Conservation (phyloP, 345 rosid genomes). For the Raphanus raphanistrum region DNA sequence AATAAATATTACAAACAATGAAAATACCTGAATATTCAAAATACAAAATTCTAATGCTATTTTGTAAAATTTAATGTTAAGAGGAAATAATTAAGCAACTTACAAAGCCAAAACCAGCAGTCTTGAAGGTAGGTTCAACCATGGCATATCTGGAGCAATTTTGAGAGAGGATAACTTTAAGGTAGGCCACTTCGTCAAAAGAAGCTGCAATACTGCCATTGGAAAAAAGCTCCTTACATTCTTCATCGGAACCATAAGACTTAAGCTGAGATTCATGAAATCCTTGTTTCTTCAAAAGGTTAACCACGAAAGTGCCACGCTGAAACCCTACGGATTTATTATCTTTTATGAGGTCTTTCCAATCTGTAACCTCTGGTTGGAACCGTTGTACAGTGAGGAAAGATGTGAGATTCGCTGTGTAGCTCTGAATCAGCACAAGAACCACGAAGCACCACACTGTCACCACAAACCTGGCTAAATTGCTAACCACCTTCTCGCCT, state of each 20-base stretch:
- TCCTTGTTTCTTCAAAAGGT: not conserved
- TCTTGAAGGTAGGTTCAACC: conserved; percentile 17
- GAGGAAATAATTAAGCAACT: too few relatives aligned
- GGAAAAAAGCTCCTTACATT: conserved; percentile 25
- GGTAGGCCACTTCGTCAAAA: conserved; percentile 42
- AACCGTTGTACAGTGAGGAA: conserved; percentile 41
- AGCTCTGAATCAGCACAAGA: conserved; percentile 42
- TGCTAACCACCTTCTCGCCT: conserved; percentile 42
- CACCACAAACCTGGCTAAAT: conserved; percentile 42
- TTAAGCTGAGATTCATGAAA: not conserved
- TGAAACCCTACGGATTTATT: conserved; percentile 28
- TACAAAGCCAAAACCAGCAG: too few relatives aligned
- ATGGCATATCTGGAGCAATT: conserved; percentile 26
- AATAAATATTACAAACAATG: not conserved
- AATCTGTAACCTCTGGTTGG: conserved; percentile 5
- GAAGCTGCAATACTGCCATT: conserved; percentile 33
- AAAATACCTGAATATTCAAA: too few relatives aligned
- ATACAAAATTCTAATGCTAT: too few relatives aligned
- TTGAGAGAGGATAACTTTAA: conserved; percentile 7
- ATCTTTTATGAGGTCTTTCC: conserved; percentile 9
- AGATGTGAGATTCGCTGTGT: conserved; percentile 45
- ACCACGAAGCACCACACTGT: conserved; percentile 40
- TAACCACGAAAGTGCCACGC: not conserved
- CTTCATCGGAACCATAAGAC: not conserved
- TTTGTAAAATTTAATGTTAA: too few relatives aligned